Base-by-base conservation (phyloP, 306 rosid species). In the Ormosia semicastrata region DNA sequence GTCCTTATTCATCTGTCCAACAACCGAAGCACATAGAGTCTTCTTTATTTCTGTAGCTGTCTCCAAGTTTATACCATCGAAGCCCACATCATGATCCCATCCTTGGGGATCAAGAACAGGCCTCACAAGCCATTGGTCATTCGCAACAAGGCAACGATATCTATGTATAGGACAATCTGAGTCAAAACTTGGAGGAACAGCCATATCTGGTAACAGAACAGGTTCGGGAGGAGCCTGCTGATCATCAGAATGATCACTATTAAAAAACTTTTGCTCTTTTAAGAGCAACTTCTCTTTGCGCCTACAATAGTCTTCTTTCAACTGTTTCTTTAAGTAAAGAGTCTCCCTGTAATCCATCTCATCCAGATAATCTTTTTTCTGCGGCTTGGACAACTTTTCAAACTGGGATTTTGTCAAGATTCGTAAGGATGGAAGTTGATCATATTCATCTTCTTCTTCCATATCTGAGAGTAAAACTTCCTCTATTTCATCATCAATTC, bases 81-180 rank as follows among this genome's bases (percentile, higher is more conserved):
- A 93, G 30, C 98, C 85, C 63, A 91, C 94, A 83, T 96, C 99
- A 15, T 93, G 98, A 90, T 96, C 99, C 97, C 96, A 93, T 78
- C 98, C 98, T 81, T 92, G 97, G 74, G 93, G 91, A 82, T 96
- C 98, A 84, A 91, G 94, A 88, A 94, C 98, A 54, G 99, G 98
- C 80, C 97, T 96, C 71, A 88, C 92, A 80, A 89, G 87, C 91
- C 91, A 96, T 73, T 89, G 92, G 37, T 92, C 98, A 85, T 80
- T 71, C 8, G 84, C 74, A 73, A 89, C 82, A 75, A 93, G 88
- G 87, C 94, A 89, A 66, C 93, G 98, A 40, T 96, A 96, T 89
- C 97, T 93, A 76, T 93, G 94, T 32, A 81, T 64, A 36, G 91
- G 86, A 50, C 86, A 88, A 65, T 92, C 79, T 4, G 94, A 84